Base-by-base conservation (phyloP, 139 green algal genomes). In the Chlorella sp. region DNA sequence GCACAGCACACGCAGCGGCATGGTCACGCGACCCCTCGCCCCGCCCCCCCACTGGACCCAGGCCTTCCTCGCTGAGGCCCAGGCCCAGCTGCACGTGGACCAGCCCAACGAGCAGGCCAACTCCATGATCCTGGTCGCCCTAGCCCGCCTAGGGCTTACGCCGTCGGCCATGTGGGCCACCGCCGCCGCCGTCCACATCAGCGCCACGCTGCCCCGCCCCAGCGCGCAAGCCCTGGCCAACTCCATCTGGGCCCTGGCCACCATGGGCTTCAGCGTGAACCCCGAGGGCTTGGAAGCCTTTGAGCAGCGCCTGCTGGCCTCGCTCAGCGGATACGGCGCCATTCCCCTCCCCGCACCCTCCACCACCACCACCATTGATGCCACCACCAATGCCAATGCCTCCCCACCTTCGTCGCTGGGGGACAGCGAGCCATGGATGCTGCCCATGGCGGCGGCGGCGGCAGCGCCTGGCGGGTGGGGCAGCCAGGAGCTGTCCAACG, bases 181-280 rank as follows among this genome's bases (percentile, higher is more conserved):
- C 2, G 63, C 34, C 24, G 27, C 74, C 14, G 26, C 74, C 27
- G 71, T 55, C 35, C 75, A 81, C 70, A 49, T 81, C 24, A 62
- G 67, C 64, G 27, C 24, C 2, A 10, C 2, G 20, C 3, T 50
- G 32, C 31, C 32, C 4, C 2, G n/a, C 20, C 5, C 17, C 20
- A 22, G 66, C 35, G 3, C 31, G 42, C 63, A 77, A 49, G 72
- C 72, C 3, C 72, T 77, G 4, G 31, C 62, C 30, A 77, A 77
- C 72, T 72, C 31, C 62, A 35, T 77, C 36, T 77, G 72, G 72
- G 62, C 60, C n/a, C 49, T 77, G 63, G 72, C 63, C 42, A 65
- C 62, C 20, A 30, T 69, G 64, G 63, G 63, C 23, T 32, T 64
- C 55, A 64, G 24, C 20, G 24, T 64, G 24, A 29, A 27, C 22